A percentile compares a stretch with the other conserved stretches of the same genome.
These are phyloP conservation scores for Cyanidiococcus yangmingshanensis DNA, from an alignment of 23 red algal species.

Conservation along the genomic window DNA sequence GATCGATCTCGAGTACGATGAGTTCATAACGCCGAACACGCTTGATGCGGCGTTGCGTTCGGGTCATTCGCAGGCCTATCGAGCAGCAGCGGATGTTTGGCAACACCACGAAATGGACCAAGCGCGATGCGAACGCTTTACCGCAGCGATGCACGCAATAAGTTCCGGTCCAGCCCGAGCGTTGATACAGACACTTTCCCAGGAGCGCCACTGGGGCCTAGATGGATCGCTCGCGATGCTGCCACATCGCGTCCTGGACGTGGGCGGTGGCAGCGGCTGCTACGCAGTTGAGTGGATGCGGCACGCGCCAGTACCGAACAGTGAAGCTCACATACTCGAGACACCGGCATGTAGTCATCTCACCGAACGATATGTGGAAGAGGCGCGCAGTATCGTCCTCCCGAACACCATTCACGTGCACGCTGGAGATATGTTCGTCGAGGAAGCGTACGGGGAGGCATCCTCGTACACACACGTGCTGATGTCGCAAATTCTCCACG, in stretches of 20 bases:
- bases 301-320: conserved; percentile 3
- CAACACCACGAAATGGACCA: not conserved
- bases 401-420: not conserved
- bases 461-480: not conserved
- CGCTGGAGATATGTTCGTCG: not conserved
- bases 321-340: conserved; percentile 1
- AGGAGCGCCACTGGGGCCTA: not conserved
- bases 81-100: not conserved
- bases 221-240: not conserved
- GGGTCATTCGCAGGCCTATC: not conserved
- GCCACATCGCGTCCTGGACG: not conserved
- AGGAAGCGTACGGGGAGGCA: not conserved
- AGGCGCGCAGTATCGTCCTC: not conserved
- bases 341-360: not conserved
- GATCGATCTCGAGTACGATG: not conserved
- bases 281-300: conserved; percentile 13
- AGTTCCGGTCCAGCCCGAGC: not conserved
- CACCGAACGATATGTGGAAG: not conserved
- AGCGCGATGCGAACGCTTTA: conserved; percentile 1
- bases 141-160: conserved; percentile 3
- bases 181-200: not conserved
- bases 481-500: conserved; percentile 15
- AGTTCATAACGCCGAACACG: conserved; percentile 1
- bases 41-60: not conserved
- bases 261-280: conserved; percentile 12